Evolutionary conservation across 1,284 basidiomycete genomes (phyloP), one percentile per base, ranked within the genome.

Genomic region (Ceratobasidium sp.): DNA sequence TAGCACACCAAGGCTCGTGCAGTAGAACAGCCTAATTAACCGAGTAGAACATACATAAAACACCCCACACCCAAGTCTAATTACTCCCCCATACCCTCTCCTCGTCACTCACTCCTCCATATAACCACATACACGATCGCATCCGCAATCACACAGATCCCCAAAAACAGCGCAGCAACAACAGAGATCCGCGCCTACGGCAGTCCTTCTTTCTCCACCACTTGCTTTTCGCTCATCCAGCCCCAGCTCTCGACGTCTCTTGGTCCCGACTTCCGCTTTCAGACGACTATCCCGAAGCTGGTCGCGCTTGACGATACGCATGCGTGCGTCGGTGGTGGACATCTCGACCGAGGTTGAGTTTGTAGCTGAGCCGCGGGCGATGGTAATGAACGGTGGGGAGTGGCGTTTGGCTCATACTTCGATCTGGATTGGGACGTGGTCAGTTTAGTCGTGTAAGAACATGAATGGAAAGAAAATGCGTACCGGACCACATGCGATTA

Each of bases 381-480:
- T 83, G 15, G 86, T 81, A 72, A 97, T 90, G 87, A 96, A 96
- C 2, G 95, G 94, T 1, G 95, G 95, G 86, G 94, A 97, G 86
- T 96, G 89, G 82, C 92, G 93, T 85, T 98, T 96, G 80, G 89
- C 92, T 96, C 96, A 98, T 86, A 93, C 91, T 82, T 97, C 96
- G 84, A 98, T 95, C 94, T 33, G 4, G 33, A 33, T 33, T 2
- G 33, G 33, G 33, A 33, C 33, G 4, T 33, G 33, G 33, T 33
- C 33, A 4, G 33, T 33, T 33, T 33, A 33, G 33, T 33, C 33
- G 33, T 33, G 4, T 33, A 4, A 4, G 33, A 33, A 33, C 33
- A 33, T 33, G 33, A 33, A 33, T 33, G 33, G 33, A 33, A 4
- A 33, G 33, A 33, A 33, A 33, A 33, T 6, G 83, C 85, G 78